Evolutionary conservation across 2,329 filamentous ascomycete genomes (phyloP).

Genomic region (Incumbomyces lentus): DNA sequence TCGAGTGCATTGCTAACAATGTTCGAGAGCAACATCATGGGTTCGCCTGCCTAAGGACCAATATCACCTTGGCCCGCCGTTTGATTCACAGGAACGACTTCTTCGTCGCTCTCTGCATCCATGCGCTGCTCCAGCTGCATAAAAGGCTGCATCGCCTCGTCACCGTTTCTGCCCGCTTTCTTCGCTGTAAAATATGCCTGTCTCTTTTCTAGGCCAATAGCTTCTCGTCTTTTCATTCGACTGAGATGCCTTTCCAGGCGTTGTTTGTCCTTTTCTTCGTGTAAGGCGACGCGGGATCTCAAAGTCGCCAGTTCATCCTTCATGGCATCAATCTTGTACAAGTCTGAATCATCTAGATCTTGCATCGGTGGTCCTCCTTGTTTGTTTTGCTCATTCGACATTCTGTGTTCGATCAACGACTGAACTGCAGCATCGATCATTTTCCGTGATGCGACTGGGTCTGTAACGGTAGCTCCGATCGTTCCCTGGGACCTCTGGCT

Average conservation of each 20-base stretch:
- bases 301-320: constrained; percentile 31
- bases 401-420: constrained; percentile 6
- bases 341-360: constrained; percentile 16
- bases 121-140: constrained; percentile 25
- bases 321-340: constrained; percentile 18
- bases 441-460: constrained; percentile 15
- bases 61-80: too few species aligned
- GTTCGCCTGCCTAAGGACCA: background rate
- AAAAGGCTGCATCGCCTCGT: constrained; percentile 28
- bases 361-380: constrained; percentile 20
- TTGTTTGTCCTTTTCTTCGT: constrained; percentile 29
- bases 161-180: constrained; percentile 33
- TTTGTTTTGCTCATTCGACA: constrained; percentile 6
- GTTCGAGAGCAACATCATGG: too few species aligned
- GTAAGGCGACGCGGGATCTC: constrained; percentile 24
- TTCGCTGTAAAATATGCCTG: constrained; percentile 37
- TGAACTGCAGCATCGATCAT: constrained; percentile 21
- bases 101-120: constrained; percentile 27
- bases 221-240: constrained; percentile 30
- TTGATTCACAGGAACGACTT: background rate
- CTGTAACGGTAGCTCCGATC: constrained; percentile 22
- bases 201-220: constrained; percentile 29
- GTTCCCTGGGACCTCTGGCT: constrained; percentile 6
- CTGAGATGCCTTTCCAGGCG: constrained; percentile 28
- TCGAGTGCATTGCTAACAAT: too few species aligned